Evolutionary conservation across 768 basidiomycete genomes (phyloP), one percentile per base, ranked within the genome.

Genomic region (Psilocybe cyanescens): DNA sequence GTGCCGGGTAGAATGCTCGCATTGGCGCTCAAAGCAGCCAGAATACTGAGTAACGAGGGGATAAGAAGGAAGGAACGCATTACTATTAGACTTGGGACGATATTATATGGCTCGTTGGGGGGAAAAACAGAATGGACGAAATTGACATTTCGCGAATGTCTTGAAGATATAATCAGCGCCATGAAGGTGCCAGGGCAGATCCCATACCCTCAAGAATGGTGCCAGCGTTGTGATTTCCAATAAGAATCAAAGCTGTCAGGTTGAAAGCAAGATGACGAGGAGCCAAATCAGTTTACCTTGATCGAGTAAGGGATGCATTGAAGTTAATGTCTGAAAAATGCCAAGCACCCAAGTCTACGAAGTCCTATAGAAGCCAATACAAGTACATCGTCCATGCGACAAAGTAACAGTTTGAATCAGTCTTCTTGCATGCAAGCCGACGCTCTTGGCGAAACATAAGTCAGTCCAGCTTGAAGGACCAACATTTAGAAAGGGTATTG

Each of bases 1-100:
- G 50, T 14, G 19, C 37, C 37, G 9, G 49, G 37, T 11, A 44
- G 14, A 29, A 19, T n/a, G 39, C 17, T 45, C 14, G 58, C 58
- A 29, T 59, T 51, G 33, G 37, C 58, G 11, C 17, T 37, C 48
- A 59, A 16, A 33, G 41, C 41, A 24, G 39, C 39, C 39, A 59
- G 50, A 14, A 53, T 16, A n/a, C 35, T 29, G 37, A 51, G 31
- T 30, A 59, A 33, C 37, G 58, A 44, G 37, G 50, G 24, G n/a
- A 59, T 51, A 9, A 52, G 19, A 24, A 53, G 24, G 50, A 45
- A 59, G 28, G 33, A 41, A 19, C 58, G 58, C 58, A 59, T 59
- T 58, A 30, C 47, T 48, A 37, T 31, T 29, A 58, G 39, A 44
- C 31, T 7, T 45, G n/a, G 31, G 29, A 29, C 16, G 35, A 45